phyloP scores from a whole-genome alignment of 441 rosid genomes.

The Erysimum cheiri region DNA sequence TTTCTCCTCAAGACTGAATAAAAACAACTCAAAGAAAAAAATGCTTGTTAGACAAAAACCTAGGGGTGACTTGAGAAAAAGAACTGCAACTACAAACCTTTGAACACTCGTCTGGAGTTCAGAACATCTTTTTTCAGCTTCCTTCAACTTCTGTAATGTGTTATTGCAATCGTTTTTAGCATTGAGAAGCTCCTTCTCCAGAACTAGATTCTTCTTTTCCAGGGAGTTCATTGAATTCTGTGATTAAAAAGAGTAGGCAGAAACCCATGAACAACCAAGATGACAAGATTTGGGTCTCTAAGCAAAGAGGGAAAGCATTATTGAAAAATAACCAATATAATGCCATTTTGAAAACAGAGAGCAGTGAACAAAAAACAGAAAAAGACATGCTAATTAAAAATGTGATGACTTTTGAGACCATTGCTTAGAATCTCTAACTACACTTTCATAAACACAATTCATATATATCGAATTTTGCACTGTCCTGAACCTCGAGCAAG shows the following conservation, averaged over 20 bases:
- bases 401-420: conserved; percentile 15
- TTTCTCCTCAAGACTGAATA: conserved; percentile 76
- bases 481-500: neutral
- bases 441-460: conserved; percentile 5
- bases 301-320: conserved; percentile 22
- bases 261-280: conserved; percentile 47
- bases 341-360: conserved; percentile 18
- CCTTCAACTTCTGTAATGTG: conserved; percentile 62
- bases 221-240: conserved; percentile 78
- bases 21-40: conserved; percentile 27
- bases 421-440: conserved; percentile 10
- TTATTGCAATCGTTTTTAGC: conserved; percentile 62
- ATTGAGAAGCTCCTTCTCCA: conserved; percentile 73
- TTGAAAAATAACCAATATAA: conserved; percentile 10
- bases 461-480: conserved; percentile 12
- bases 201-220: conserved; percentile 71
- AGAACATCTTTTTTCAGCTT: conserved; percentile 73
- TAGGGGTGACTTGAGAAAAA: conserved; percentile 20
- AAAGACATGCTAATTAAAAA: conserved; percentile 15
- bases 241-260: conserved; percentile 53
- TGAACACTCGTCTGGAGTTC: conserved; percentile 72
- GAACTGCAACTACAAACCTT: conserved; percentile 56
- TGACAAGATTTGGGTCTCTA: conserved; percentile 19
- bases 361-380: conserved; percentile 13
- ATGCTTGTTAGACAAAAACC: conserved; percentile 13